Percentiles rank a stretch among this genome's conserved stretches.
These are phyloP conservation scores for Botrytis fabae DNA, from an alignment of 2,329 filamentous ascomycete species.

Conservation along the genomic window DNA sequence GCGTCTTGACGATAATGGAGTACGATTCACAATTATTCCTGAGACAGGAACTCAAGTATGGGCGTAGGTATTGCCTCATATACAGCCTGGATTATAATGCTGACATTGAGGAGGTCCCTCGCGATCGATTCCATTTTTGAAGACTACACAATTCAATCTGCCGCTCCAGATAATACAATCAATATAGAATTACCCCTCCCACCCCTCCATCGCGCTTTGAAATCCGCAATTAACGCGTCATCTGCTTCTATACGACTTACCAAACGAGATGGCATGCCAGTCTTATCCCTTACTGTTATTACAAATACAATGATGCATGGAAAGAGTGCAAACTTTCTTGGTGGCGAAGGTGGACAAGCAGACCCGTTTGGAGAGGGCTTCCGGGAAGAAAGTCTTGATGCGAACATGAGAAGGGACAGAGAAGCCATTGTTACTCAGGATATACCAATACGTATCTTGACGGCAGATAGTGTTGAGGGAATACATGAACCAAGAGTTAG, in stretches of 20 bases:
- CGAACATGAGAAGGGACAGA: constrained; percentile 64
- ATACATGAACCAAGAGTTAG: constrained; percentile 89
- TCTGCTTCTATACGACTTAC: constrained; percentile 85
- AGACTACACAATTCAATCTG: constrained; percentile 81
- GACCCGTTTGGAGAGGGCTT: constrained; percentile 52
- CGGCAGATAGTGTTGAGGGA: constrained; percentile 80
- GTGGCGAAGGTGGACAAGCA: constrained; percentile 38
- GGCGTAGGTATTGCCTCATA: constrained; percentile 62
- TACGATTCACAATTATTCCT: constrained; percentile 93
- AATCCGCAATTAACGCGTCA: constrained; percentile 78
- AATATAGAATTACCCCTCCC: constrained; percentile 94
- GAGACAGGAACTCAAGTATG: constrained; percentile 95
- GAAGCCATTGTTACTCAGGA: constrained; percentile 95
- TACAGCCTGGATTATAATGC: constrained; percentile 37
- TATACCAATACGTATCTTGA: constrained; percentile 88
- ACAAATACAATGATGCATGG: constrained; percentile 63
- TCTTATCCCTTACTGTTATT: constrained; percentile 87
- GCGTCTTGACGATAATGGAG: constrained; percentile 79
- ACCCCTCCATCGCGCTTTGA: constrained; percentile 85
- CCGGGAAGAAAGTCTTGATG: constrained; percentile 53
- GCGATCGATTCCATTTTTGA: constrained; percentile 84
- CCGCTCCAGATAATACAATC: constrained; percentile 80
- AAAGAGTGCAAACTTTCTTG: constrained; percentile 43
- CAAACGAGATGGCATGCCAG: constrained; percentile 84
- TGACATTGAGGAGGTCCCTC: constrained; percentile 48